Evolutionary conservation across 352 stramenopile genomes (phyloP), one percentile per base, ranked within the genome.

Genomic region (Pythium aristosporum): DNA sequence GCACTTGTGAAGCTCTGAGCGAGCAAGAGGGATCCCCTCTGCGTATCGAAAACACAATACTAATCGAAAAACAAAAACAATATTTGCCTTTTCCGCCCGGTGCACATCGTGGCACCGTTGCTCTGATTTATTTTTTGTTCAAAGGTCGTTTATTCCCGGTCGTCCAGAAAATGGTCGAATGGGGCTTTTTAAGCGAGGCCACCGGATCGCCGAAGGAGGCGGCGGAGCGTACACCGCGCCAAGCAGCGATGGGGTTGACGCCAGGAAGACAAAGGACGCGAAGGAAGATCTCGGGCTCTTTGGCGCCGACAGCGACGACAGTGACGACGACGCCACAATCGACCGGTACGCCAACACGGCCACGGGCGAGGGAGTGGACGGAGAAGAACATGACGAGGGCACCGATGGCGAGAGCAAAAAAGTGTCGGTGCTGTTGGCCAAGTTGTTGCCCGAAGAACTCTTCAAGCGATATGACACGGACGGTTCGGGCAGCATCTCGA

Each of bases 381-480:
- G 42, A 36, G 50, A 68, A 7, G 63, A 61, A 0, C 61, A 28
- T 5, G 68, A 75, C 8, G 71, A 73, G 5, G 60, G 37, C 28
- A 47, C 68, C 12, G 68, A 78, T 42, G 71, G 68, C 0, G 74
- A 90, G 39, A 87, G 75, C 67, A 80, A 72, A 62, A 91, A 91
- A 60, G 80, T 91, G 13, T 85, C 81, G 20, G 71, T 77, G 11
- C 67, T 93, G 12, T 75, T 87, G 36, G 79, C 82, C 34, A 91
- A 90, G 72, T 72, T 89, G 41, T 57, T 77, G 1, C 80, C 85
- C 1, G 96, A 98, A 39, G 80, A 96, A 39, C 67, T 98, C 9
- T 98, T 98, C 66, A 73, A 76, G 5, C 94, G 96, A 43, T 97
- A 97, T 62, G 94, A 98, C 73, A 92, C 82, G 13, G 88, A 98